These are phyloP conservation scores for Blastobotrys arbuscula DNA, from an alignment of 1,139 yeast species.

Conservation along the genomic window DNA sequence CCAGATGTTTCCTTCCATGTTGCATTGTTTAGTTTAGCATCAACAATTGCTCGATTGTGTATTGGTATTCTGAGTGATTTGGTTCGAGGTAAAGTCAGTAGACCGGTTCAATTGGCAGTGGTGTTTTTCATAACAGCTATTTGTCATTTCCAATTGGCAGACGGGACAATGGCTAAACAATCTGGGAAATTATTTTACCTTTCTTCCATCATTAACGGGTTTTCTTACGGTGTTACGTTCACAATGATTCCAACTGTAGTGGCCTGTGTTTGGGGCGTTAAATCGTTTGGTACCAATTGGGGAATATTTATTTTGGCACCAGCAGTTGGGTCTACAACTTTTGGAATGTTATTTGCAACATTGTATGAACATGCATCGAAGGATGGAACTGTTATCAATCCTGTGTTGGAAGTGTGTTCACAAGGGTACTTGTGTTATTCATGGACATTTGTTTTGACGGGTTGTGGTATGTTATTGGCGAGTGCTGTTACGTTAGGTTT, in stretches of 20 bases:
- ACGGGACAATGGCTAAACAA: conserved; percentile 38
- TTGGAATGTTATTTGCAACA: conserved; percentile 66
- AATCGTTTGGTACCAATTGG: conserved; percentile 88
- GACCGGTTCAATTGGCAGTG: conserved; percentile 28
- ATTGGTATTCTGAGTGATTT: conserved; percentile 65
- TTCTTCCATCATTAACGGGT: conserved; percentile 56
- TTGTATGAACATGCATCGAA: conserved; percentile 43
- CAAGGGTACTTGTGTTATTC: conserved; percentile 26
- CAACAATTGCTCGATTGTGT: conserved; percentile 58
- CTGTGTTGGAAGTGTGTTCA: conserved; percentile 12
- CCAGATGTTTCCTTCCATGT: conserved; percentile 43
- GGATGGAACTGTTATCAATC: conserved; percentile 3
- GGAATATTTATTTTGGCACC: conserved; percentile 90
- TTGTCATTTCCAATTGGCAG: conserved; percentile 26
- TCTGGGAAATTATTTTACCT: conserved; percentile 32
- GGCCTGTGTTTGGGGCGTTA: conserved; percentile 84
- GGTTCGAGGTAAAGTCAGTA: conserved; percentile 25
- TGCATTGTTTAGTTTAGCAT: conserved; percentile 48
- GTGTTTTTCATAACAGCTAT: conserved; percentile 25
- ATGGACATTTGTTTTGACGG: conserved; percentile 24
- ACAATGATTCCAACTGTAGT: conserved; percentile 80
- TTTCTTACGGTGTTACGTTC: conserved; percentile 77
- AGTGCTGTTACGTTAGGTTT: conserved; percentile 14
- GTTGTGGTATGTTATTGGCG: conserved; percentile 21
- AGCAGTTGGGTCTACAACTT: conserved; percentile 72